phyloP scores from a whole-genome alignment of 2,329 filamentous ascomycete genomes.

The Metarhizium anisopliae region DNA sequence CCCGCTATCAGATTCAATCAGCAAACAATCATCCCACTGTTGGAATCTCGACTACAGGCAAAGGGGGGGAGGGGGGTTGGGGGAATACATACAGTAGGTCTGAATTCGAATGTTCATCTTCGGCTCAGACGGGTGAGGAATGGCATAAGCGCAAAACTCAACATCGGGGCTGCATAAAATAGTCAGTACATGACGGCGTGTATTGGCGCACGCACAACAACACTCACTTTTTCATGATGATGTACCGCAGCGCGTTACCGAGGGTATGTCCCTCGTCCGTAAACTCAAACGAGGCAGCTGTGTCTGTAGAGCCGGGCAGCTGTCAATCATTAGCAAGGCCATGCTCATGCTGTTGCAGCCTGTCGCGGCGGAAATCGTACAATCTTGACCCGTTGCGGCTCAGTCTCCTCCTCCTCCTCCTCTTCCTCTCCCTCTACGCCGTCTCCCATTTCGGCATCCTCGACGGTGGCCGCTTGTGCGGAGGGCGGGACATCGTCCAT shows the following conservation, averaged over 20 bases:
- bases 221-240: conserved; percentile 96
- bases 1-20: conserved; percentile 44
- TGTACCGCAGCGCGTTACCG: conserved; percentile 85
- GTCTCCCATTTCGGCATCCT: conserved; percentile 24
- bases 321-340: conserved; percentile 24
- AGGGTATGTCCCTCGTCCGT: conserved; percentile 90
- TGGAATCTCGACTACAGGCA: background rate
- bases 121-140: conserved; percentile 88
- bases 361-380: conserved; percentile 30
- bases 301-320: conserved; percentile 78
- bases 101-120: conserved; percentile 98
- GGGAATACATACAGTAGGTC: conserved; percentile 66
- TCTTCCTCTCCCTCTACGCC: conserved; percentile 32
- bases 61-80: background rate
- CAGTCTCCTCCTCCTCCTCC: conserved; percentile 32
- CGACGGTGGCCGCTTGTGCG: conserved; percentile 23
- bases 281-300: conserved; percentile 91
- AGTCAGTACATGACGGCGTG: conserved; percentile 2
- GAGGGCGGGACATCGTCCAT: conserved; percentile 38
- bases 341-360: background rate
- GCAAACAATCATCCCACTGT: conserved; percentile 2
- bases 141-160: conserved; percentile 96
- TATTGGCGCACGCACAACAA: background rate
- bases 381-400: conserved; percentile 51
- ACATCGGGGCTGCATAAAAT: conserved; percentile 64